Percentiles rank a stretch among this genome's conserved stretches.
These are phyloP conservation scores for Plasmodiophora brassicae DNA, from an alignment of 208 protist genomes.

Conservation along the genomic window DNA sequence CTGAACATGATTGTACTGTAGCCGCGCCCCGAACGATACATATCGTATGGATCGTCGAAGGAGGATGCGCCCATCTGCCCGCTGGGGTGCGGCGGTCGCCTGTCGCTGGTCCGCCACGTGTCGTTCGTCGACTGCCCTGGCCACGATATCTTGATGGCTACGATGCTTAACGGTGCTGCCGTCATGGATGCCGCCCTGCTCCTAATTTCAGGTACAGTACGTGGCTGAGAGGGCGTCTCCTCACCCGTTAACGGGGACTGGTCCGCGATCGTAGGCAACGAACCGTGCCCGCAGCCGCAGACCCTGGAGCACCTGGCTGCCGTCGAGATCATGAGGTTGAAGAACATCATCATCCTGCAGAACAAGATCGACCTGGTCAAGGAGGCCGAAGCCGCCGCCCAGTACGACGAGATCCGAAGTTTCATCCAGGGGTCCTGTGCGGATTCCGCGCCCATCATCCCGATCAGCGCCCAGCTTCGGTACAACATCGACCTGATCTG, in stretches of 20 bases:
- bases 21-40: slow-evolving; percentile 40
- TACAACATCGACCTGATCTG: slow-evolving; percentile 96
- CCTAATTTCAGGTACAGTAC: slow-evolving; percentile 71
- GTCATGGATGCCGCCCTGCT: slow-evolving; percentile 99
- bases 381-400: slow-evolving; percentile 72
- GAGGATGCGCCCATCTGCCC: slow-evolving; percentile 33
- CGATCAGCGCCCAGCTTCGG: slow-evolving; percentile 90
- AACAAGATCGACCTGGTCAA: slow-evolving; percentile 99
- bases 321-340: slow-evolving; percentile 98
- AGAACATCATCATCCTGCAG: slow-evolving; percentile 97
- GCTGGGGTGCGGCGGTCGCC: background rate
- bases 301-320: slow-evolving; percentile 94
- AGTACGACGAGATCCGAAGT: slow-evolving; percentile 88
- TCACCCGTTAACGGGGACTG: no score
- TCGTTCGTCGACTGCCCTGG: slow-evolving; percentile 98
- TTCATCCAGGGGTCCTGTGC: slow-evolving; percentile 78
- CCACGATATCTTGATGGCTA: slow-evolving; percentile 99
- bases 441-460: slow-evolving; percentile 90
- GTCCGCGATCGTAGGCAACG: slow-evolving; percentile 96
- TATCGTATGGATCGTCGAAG: slow-evolving; percentile 34
- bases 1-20: background rate
- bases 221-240: no score
- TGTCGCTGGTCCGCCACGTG: slow-evolving; percentile 73
- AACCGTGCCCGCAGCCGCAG: slow-evolving; percentile 90
- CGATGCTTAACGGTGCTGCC: slow-evolving; percentile 99